Percentiles rank a stretch among this genome's conserved stretches.
Conservation (phyloP, 2,329 filamentous ascomycete genomes). For the Helotiales sp. region DNA sequence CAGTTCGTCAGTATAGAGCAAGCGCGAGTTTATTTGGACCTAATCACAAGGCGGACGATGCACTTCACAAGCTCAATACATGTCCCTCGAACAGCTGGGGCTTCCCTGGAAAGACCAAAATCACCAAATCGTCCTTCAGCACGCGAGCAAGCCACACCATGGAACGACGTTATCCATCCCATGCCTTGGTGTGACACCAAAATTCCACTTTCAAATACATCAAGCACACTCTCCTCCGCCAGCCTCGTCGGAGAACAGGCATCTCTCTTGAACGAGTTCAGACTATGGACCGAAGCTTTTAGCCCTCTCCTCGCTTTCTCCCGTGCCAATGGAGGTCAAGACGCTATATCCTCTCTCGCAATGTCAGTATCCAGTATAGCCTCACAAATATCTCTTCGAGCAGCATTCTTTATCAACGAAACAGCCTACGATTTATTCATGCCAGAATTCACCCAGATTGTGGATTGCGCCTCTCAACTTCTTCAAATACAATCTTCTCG, state of each 20-base stretch:
- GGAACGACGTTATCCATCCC: constrained; percentile 4
- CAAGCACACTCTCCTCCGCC: constrained; percentile 5
- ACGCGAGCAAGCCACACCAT: not conserved
- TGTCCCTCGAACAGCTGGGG: not conserved
- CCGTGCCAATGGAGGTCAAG: constrained; percentile 3
- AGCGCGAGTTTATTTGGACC: constrained; percentile 24
- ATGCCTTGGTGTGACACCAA: constrained; percentile 21
- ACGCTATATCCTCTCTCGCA: constrained; percentile 22
- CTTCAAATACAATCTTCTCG: constrained; percentile 12
- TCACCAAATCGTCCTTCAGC: not conserved
- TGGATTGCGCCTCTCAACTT: constrained; percentile 8
- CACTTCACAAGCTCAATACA: constrained; percentile 22
- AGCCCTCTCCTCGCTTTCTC: constrained; percentile 9
- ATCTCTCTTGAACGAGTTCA: constrained; percentile 14
- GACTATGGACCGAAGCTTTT: constrained; percentile 17
- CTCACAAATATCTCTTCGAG: constrained; percentile 17
- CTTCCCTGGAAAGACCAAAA: not conserved
- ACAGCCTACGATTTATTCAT: constrained; percentile 20
- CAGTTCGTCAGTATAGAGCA: constrained; percentile 17
- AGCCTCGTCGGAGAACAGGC: constrained; percentile 12
- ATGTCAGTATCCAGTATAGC: constrained; percentile 13
- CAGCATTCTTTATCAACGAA: constrained; percentile 20
- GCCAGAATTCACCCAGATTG: constrained; percentile 17
- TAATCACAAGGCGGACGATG: constrained; percentile 24
- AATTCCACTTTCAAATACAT: constrained; percentile 9